These are phyloP conservation scores for Nyctanthes arbortristis DNA, from an alignment of 257 asterid species.

Conservation along the genomic window DNA sequence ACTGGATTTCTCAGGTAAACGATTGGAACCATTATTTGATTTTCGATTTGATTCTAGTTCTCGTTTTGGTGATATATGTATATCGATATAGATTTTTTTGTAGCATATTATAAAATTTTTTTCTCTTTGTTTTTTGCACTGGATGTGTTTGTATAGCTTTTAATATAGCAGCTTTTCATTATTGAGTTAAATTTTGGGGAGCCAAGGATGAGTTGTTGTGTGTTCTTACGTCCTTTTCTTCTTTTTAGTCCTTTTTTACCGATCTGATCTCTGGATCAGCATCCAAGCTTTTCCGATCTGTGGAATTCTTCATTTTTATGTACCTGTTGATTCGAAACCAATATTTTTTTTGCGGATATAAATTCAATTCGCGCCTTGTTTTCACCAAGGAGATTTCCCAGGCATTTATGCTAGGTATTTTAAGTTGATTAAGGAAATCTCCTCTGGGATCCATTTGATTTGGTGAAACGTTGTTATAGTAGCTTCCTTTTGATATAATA, in stretches of 20 bases:
- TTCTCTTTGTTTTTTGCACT: neutral
- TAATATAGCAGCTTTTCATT: neutral
- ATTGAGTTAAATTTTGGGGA: neutral
- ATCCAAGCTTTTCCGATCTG: conserved; percentile 22
- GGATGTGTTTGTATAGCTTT: neutral
- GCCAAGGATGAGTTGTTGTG: neutral
- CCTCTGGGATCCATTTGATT: conserved; percentile 15
- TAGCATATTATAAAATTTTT: conserved; percentile 12
- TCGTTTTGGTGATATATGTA: neutral
- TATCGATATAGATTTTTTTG: conserved; percentile 2
- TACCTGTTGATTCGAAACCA: conserved; percentile 2
- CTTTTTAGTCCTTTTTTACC: too few species aligned
- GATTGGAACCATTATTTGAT: conserved; percentile 19
- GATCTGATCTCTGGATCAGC: conserved; percentile 26
- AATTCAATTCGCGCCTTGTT: neutral
- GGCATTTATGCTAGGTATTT: neutral
- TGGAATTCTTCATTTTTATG: conserved; percentile 4
- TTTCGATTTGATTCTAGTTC: conserved; percentile 14
- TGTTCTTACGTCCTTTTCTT: neutral
- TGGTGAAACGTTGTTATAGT: neutral
- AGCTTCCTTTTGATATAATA: neutral
- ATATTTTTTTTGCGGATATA: neutral
- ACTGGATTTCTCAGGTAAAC: conserved; percentile 36
- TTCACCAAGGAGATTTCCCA: neutral
- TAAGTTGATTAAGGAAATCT: neutral